Evolutionary conservation across 2,329 filamentous ascomycete genomes (phyloP), one percentile per base, ranked within the genome.

Genomic region (Keithomyces neogunnii): DNA sequence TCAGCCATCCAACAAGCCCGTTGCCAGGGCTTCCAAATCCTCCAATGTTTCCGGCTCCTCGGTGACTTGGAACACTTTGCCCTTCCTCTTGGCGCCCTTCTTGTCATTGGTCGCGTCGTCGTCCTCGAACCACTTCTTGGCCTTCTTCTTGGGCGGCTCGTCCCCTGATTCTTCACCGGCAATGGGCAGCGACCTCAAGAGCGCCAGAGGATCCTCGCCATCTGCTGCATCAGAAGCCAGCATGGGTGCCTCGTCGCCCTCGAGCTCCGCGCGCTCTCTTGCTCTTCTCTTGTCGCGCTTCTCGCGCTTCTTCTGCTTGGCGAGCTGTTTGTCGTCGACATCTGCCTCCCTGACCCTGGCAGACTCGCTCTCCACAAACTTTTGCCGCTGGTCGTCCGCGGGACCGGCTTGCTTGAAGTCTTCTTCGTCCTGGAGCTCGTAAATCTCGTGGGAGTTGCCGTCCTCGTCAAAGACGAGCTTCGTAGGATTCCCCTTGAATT

Each of bases 391-490:
- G 47, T 80, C 80, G 57, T 90, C 86, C 3, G 88, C 86, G 29
- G 84, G 74, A 36, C 92, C 93, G 50, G 84, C 80, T 39, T 80
- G 77, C 56, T 75, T 76, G 77, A 97, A 99, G 57, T 84, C 82
- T 0, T 85, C 83, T 69, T 96, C 89, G 66, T 88, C 82, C 64
- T 92, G 86, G 58, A 99, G 82, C 66, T 95, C 88, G 72, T 97
- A 96, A 11, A 95, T 68, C 56, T 88, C 81, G 66, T 93, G 90
- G 3, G 90, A 77, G 55, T 87, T 84, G 59, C 91, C 92, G 33
- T 96, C 89, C 46, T 96, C 91, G 69, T 97, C 92, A 66, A 92
- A 99, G 4, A 96, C 78, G 6, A 96, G 73, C 66, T 93, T 95
- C 40, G 81, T 85, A 10, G 89, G 87, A 64, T 86, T 87, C 63